phyloP scores from a whole-genome alignment of 2,329 filamentous ascomycete species.

The Scedosporium aurantiacum region DNA sequence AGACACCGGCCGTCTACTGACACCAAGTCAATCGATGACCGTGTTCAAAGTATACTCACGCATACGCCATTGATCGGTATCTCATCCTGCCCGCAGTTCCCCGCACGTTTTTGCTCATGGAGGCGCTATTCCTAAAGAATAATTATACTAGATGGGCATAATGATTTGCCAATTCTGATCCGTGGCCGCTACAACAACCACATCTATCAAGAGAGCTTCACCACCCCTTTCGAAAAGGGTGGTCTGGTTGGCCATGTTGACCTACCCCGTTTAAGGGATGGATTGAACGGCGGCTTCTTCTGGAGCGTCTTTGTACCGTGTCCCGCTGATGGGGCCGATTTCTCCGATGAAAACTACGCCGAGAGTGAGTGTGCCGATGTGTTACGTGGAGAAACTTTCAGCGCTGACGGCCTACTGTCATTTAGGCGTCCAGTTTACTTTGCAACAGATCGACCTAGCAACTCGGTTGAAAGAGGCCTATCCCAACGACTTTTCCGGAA shows the following conservation, averaged over 20 bases:
- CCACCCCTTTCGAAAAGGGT: slow-evolving; percentile 61
- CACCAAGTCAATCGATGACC: slow-evolving; percentile 28
- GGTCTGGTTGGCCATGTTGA: slow-evolving; percentile 64
- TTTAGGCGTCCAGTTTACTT: slow-evolving; percentile 54
- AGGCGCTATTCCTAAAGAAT: neutral
- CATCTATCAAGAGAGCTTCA: slow-evolving; percentile 66
- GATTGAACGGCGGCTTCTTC: slow-evolving; percentile 74
- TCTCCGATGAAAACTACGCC: slow-evolving; percentile 61
- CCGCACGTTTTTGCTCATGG: no score
- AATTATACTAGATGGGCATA: slow-evolving; percentile 63
- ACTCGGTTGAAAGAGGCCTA: slow-evolving; percentile 51
- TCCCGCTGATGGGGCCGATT: slow-evolving; percentile 60
- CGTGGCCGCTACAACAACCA: slow-evolving; percentile 59
- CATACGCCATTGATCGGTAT: slow-evolving; percentile 39
- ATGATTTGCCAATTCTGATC: slow-evolving; percentile 72
- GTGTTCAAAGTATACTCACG: slow-evolving; percentile 34
- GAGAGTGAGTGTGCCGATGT: slow-evolving; percentile 35
- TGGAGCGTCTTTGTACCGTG: slow-evolving; percentile 83
- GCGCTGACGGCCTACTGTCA: slow-evolving; percentile 8
- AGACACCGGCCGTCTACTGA: slow-evolving; percentile 16
- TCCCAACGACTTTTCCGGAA: slow-evolving; percentile 57
- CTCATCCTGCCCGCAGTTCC: no score
- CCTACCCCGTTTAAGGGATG: slow-evolving; percentile 59
- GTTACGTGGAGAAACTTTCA: neutral
- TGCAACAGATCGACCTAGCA: slow-evolving; percentile 67